Evolutionary conservation across 306 rosid genomes (phyloP), one percentile per base, ranked within the genome.

Genomic region (Alnus rubra): DNA sequence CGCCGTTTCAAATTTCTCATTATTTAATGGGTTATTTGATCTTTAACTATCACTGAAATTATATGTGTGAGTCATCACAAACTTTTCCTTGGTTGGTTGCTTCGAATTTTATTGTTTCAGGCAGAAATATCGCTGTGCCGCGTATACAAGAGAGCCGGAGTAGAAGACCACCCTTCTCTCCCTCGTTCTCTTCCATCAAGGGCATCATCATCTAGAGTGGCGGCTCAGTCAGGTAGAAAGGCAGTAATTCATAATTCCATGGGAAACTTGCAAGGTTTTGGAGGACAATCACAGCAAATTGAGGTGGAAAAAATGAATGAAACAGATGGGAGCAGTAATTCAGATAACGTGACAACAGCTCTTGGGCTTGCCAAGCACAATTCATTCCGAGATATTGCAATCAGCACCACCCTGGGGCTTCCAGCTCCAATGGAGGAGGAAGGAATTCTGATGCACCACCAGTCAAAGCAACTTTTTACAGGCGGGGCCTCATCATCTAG

Each of bases 121-220:
- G 91, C 88, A 37, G 99, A 96, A 83, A 96, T 96, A 87, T 96
- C 99, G 5, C 85, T 96, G 2, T 96, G 99, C 77, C 90, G 99
- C 1, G 99, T 96, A 30, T 93, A 93, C 90, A 93, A 96, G 86
- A 87, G 99, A 84, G 90, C 98, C 0, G 99, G 99, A 75, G 99
- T 96, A 1, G 99, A 96, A 84, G 98, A 96, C 74, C 97, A 92
- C 71, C 95, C 97, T 0, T 94, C 97, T 8, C 93, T 92, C 60
- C 97, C 98, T 71, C 98, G 98, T 1, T 88, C 88, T 55, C 89
- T 95, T n/a, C 87, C 89, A 12, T 85, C 91, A 0, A 44, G 89
- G 73, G 87, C 97, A n/a, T 87, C 93, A 4, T 82, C 93, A 5
- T 82, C 95, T 0, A 69, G 89, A 67, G 64, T 69, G 49, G 77